Evolutionary conservation across 1,139 yeast species (phyloP).

Genomic region (Candida sojae): DNA sequence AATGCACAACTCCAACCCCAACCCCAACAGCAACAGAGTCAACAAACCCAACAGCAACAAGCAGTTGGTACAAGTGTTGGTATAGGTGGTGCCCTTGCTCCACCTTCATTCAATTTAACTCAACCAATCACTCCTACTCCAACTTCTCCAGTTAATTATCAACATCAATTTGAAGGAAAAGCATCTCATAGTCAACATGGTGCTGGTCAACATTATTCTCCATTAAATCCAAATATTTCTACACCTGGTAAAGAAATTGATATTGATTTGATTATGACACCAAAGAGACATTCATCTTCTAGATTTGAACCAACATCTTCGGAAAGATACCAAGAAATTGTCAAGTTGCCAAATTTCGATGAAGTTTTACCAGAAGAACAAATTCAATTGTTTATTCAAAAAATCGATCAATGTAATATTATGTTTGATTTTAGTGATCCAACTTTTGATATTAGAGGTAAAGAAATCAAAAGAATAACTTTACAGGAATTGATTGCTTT

Average conservation of each 20-base stretch:
- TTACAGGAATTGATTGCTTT: constrained; percentile 88
- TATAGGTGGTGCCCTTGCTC: constrained; percentile 5
- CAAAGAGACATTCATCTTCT: constrained; percentile 92
- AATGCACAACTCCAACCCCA: constrained; percentile 10
- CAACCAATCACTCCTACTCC: constrained; percentile 36
- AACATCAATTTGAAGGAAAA: constrained; percentile 12
- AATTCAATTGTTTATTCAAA: constrained; percentile 76
- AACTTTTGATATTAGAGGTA: constrained; percentile 86
- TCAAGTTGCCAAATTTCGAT: constrained; percentile 83
- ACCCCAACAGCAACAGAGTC: constrained; percentile 7
- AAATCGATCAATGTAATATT: constrained; percentile 91
- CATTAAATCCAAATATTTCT: constrained; percentile 41
- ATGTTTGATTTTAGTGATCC: constrained; percentile 95
- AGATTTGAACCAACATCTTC: constrained; percentile 81
- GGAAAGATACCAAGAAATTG: constrained; percentile 65
- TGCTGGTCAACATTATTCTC: constrained; percentile 30
- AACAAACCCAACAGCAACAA: not conserved
- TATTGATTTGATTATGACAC: constrained; percentile 56
- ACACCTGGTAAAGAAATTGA: constrained; percentile 51
- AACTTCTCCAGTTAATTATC: constrained; percentile 24
- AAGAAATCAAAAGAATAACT: constrained; percentile 85
- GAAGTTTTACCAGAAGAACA: constrained; percentile 90
- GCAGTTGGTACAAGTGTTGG: constrained; percentile 5
- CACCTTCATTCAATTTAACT: constrained; percentile 14
- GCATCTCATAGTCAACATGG: constrained; percentile 30